These are phyloP conservation scores for Pugionium dolabratum DNA, from an alignment of 345 rosid genomes.

Conservation along the genomic window DNA sequence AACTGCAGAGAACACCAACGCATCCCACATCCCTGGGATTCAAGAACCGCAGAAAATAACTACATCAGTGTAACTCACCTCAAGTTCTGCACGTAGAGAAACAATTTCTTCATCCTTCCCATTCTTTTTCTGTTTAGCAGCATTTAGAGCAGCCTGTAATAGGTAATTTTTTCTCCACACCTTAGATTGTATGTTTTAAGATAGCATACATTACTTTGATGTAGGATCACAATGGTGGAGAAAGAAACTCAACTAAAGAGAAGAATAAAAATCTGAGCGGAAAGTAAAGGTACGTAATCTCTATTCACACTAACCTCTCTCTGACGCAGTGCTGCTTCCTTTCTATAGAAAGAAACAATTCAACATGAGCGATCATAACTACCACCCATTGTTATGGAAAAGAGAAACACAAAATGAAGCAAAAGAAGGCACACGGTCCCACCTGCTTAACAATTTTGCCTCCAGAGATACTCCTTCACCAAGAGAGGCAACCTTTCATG, in stretches of 20 bases:
- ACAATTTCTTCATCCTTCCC: slow-evolving; percentile 78
- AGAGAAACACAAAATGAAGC: slow-evolving; percentile 27
- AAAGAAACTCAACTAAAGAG: slow-evolving; percentile 8
- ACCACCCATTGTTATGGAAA: slow-evolving; percentile 5
- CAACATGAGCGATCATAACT: slow-evolving; percentile 14
- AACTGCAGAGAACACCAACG: slow-evolving; percentile 26
- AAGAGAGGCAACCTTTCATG: slow-evolving; percentile 83
- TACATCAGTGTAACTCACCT: slow-evolving; percentile 53
- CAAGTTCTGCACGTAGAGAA: slow-evolving; percentile 71
- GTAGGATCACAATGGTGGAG: slow-evolving; percentile 17
- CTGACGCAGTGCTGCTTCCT: slow-evolving; percentile 87
- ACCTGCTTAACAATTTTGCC: slow-evolving; percentile 93
- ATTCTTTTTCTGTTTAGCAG: slow-evolving; percentile 68
- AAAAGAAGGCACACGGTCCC: slow-evolving; percentile 31
- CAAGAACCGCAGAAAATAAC: slow-evolving; percentile 24
- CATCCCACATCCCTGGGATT: slow-evolving; percentile 27
- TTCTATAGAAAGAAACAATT: slow-evolving; percentile 50
- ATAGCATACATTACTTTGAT: slow-evolving; percentile 10
- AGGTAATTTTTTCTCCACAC: slow-evolving; percentile 30
- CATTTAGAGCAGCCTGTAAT: slow-evolving; percentile 88
- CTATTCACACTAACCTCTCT: slow-evolving; percentile 63
- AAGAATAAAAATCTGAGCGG: slow-evolving; percentile 1
- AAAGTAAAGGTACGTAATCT: slow-evolving; percentile 4
- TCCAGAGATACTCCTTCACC: slow-evolving; percentile 97
- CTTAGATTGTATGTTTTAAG: slow-evolving; percentile 15